Conservation (phyloP, 805 yeast genomes). For the Metschnikowia kofuensis region DNA sequence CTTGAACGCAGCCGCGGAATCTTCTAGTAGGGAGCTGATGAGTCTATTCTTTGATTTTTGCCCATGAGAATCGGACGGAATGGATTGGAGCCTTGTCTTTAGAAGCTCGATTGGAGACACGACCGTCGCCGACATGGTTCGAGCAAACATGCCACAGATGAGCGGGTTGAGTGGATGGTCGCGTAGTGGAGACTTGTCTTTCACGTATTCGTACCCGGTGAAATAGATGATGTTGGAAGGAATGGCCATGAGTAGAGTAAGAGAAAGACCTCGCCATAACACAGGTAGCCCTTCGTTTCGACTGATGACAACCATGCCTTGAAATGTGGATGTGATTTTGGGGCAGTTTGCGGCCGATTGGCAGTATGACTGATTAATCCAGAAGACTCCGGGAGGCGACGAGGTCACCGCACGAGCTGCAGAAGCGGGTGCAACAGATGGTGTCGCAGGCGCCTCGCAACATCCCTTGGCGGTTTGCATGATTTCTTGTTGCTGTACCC, state of each 20-base stretch:
- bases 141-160: conserved; percentile 79
- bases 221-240: conserved; percentile 94
- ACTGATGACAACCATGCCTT: conserved; percentile 66
- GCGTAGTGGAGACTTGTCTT: conserved; percentile 59
- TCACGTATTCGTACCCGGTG: conserved; percentile 84
- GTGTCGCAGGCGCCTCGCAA: conserved; percentile 17
- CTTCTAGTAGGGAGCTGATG: conserved; percentile 47
- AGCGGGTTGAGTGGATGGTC: conserved; percentile 67
- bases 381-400: conserved; percentile 24
- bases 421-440: not conserved
- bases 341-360: conserved; percentile 38
- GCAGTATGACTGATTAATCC: conserved; percentile 39
- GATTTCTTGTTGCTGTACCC: conserved; percentile 75
- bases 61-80: conserved; percentile 45
- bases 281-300: conserved; percentile 71
- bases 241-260: conserved; percentile 82
- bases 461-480: conserved; percentile 32
- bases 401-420: not conserved
- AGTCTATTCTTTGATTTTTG: conserved; percentile 30
- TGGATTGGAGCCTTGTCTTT: conserved; percentile 88
- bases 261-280: conserved; percentile 84
- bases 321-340: conserved; percentile 64
- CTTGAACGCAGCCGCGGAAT: conserved; percentile 49
- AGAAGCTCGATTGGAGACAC: conserved; percentile 86
- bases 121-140: conserved; percentile 77